Evolutionary conservation across 2,329 filamentous ascomycete genomes (phyloP), one percentile per base, ranked within the genome.

Genomic region (Pseudogymnoascus sp.): DNA sequence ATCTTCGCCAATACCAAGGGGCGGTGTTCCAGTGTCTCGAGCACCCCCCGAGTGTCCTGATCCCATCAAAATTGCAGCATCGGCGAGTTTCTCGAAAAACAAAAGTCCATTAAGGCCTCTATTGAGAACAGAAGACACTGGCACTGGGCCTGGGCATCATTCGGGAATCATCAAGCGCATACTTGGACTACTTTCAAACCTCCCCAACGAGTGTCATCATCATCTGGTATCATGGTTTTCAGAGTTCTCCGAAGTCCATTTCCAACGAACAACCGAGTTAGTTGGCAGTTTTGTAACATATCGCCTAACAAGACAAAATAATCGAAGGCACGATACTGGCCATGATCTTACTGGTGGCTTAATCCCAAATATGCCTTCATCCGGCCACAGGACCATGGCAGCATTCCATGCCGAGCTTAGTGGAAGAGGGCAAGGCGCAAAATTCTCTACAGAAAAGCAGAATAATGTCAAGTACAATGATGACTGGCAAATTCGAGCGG

Each of bases 401-500:
- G 88, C 89, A 66, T 79, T 96, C 4, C 90, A 95, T 72, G 89
- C 90, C 36, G 90, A 90, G n/a, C 81, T 96, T 16, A 87, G 82
- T 19, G 75, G 81, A 51, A 76, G 79, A 19, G 77, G 79, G 2
- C 76, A 79, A 37, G 71, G 79, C 2, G 77, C 79, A 10, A 86
- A 83, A 72, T 85, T 82, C 71, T 41, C 36, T 23, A 74, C 79
- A 19, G 83, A 83, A 62, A 81, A 84, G 34, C 79, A 81, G 31
- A 76, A 81, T 6, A 84, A 83, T 68, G 80, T 86, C 1, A 77
- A 85, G 0, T 96, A 95, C 73, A 81, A 83, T 19, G 90, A 93
- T 65, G 93, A 96, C 72, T 97, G 93, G 93, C 92, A 96, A 75
- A 85, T 96, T 64, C 89, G 86, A 73, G 90, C 90, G 10, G 89